A percentile compares a stretch with the other conserved stretches of the same genome.
Conservation (phyloP, 768 basidiomycete genomes). For the Clitopilus hobsonii region DNA sequence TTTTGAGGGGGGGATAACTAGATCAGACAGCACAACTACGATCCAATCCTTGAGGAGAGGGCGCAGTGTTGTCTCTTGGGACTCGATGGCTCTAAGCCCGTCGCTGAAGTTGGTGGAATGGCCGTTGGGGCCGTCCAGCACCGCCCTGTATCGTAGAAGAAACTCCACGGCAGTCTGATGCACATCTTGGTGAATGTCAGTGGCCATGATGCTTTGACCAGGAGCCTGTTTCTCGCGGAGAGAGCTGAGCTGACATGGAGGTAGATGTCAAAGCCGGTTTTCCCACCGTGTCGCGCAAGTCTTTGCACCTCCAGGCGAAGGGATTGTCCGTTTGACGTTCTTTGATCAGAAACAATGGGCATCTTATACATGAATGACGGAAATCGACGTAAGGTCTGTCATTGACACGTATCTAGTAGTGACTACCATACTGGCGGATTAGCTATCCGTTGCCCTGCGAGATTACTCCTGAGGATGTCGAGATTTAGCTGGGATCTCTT, state of each 20-base stretch:
- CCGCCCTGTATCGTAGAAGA: neutral
- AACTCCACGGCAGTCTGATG: neutral
- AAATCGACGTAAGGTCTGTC: no score
- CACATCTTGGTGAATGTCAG: neutral
- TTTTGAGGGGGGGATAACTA: neutral
- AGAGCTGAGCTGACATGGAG: neutral
- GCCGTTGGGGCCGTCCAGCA: neutral
- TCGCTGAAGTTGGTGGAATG: neutral
- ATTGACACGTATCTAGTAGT: no score
- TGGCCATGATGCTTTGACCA: neutral
- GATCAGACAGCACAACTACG: neutral
- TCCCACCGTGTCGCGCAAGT: no score
- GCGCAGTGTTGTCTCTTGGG: neutral
- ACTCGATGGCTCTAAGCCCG: neutral
- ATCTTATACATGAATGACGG: no score
- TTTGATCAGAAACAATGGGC: no score
- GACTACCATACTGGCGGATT: no score
- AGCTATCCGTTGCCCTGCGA: no score
- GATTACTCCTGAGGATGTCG: no score
- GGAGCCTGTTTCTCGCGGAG: neutral
- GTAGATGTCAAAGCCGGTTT: neutral
- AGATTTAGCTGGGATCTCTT: no score
- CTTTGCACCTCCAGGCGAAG: no score
- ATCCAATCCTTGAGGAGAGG: neutral
- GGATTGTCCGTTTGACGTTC: no score